Evolutionary conservation across 352 stramenopile genomes (phyloP), one percentile per base, ranked within the genome.

Genomic region (Globisporangium splendens): DNA sequence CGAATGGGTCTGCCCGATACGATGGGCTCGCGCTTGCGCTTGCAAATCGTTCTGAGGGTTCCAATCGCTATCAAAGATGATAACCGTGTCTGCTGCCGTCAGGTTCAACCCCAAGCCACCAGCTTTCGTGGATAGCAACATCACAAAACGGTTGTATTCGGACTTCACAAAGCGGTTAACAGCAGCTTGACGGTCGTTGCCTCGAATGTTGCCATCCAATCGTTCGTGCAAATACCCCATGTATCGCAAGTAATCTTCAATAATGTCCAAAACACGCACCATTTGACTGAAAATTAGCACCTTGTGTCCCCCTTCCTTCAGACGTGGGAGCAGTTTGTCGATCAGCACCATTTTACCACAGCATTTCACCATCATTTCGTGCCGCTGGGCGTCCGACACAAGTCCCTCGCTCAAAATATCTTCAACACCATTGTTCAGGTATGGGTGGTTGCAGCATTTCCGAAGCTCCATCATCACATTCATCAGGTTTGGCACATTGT

Each of bases 261-360:
- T 95, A 35, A 99, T 98, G 70, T 99, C 96, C 49, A 99, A 76
- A 70, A 99, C 99, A 39, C 97, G 97, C 47, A 98, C 97, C 86
- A 98, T 96, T 77, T 99, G 98, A 51, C 91, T 98, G 70, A 99
- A 99, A 20, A 99, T 94, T 14, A 99, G 82, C 28, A 99, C 94
- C 39, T 98, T 96, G 70, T 99, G 97, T 3, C 97, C 96, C 54
- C 98, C 96, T 50, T 93, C 83, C 63, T 98, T 98, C 21, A 99
- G 74, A 12, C 95, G 89, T 14, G 97, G 96, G 13, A 99, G 75
- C 13, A 99, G 73, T 70, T 99, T 99, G 75, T 99, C 97, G 21
- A 99, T 83, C 22, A 99, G 65, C 57, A 99, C 95, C 68, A 99
- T 95, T 74, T 99, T 99, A n/a, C 98, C 98, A 43, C 95, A 99